Conservation (phyloP, 108 stramenopile genomes). For the Nitzschia palea region DNA sequence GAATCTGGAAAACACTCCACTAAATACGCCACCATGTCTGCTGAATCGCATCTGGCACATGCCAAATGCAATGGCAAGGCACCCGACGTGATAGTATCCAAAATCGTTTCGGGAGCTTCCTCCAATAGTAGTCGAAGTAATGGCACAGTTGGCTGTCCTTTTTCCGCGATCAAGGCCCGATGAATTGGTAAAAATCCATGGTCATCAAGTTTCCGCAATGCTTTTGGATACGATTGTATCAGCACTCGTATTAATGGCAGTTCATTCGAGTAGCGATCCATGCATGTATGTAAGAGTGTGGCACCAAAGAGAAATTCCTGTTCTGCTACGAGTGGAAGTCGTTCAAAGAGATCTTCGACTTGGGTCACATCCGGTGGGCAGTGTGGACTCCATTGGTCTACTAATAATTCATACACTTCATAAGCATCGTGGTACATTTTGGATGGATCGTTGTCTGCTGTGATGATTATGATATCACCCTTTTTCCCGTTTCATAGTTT, state of each 20-base stretch:
- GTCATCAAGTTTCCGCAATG: constrained; percentile 23
- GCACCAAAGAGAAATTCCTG: constrained; percentile 9
- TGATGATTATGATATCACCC: no score
- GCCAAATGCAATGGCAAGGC: constrained; percentile 31
- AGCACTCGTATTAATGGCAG: constrained; percentile 16
- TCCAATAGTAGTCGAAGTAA: not conserved
- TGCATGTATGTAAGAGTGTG: constrained; percentile 24
- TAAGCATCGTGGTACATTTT: constrained; percentile 31
- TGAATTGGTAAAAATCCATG: constrained; percentile 35
- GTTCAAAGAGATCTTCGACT: constrained; percentile 14
- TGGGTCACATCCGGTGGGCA: constrained; percentile 10
- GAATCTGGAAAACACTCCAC: constrained; percentile 20
- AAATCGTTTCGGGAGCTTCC: constrained; percentile 8
- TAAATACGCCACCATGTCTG: constrained; percentile 1
- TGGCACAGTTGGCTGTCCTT: not conserved
- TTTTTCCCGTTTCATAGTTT: no score
- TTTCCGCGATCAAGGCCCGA: constrained; percentile 11
- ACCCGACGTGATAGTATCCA: constrained; percentile 5
- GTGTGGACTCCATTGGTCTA: constrained; percentile 20
- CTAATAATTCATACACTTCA: constrained; percentile 30
- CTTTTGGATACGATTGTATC: constrained; percentile 25
- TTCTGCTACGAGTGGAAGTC: not conserved
- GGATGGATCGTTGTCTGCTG: no score
- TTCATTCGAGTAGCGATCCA: constrained; percentile 17
- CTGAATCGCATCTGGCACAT: not conserved